Conservation (phyloP, 2,329 filamentous ascomycete species). For the Rhynchosporium graminicola region DNA sequence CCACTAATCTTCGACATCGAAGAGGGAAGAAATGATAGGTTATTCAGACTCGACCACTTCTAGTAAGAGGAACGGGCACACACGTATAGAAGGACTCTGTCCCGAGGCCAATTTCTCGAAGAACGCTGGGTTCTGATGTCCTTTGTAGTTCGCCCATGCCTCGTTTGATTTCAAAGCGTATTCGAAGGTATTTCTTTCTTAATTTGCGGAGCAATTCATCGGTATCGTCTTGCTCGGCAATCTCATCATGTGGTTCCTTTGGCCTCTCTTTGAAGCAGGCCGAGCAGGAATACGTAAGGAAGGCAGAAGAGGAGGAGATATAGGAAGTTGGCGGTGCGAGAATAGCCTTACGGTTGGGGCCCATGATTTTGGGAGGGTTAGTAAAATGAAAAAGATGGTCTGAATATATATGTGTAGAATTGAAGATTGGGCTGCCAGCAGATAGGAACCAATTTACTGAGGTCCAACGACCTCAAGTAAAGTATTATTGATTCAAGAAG, state of each 20-base stretch:
- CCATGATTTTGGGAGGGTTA: constrained; percentile 10
- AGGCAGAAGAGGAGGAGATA: constrained; percentile 2
- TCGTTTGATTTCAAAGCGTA: constrained; percentile 68
- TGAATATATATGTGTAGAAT: background rate
- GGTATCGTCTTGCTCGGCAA: constrained; percentile 8
- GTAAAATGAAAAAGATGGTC: background rate
- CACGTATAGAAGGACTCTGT: constrained; percentile 65
- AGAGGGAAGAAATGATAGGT: background rate
- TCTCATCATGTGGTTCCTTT: background rate
- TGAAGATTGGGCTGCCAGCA: background rate
- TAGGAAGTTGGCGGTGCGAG: constrained; percentile 17
- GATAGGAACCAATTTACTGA: background rate
- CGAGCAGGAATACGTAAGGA: background rate
- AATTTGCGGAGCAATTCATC: constrained; percentile 5
- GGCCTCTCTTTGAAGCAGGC: background rate
- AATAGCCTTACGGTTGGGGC: constrained; percentile 20
- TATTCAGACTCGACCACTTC: background rate
- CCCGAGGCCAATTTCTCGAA: constrained; percentile 68
- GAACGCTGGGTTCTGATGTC: constrained; percentile 67
- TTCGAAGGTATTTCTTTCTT: constrained; percentile 46
- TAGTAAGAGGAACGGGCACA: constrained; percentile 34
- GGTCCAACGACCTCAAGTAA: background rate
- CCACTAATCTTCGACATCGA: constrained; percentile 2
- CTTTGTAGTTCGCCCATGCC: constrained; percentile 67
- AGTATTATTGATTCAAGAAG: background rate